Conservation (phyloP, 257 asterid species). For the Anisodus acutangulus region DNA sequence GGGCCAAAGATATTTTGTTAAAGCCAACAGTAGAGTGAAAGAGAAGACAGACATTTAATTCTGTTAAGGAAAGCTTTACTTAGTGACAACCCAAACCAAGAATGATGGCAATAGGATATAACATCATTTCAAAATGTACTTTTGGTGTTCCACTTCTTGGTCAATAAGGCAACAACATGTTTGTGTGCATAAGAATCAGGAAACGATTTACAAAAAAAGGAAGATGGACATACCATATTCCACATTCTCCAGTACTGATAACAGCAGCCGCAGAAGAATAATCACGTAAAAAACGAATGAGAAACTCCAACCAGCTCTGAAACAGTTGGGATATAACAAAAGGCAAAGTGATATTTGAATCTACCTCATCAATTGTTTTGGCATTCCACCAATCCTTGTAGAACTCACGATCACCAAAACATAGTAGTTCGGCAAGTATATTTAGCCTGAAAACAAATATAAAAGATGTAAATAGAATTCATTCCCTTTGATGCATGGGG, state of each 20-base stretch:
- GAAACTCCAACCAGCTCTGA: conserved; percentile 31
- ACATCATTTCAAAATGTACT: conserved; percentile 21
- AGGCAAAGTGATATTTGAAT: conserved; percentile 16
- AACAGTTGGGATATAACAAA: not conserved
- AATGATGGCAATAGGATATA: not conserved
- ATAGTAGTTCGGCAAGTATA: conserved; percentile 90
- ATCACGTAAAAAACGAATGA: conserved; percentile 34
- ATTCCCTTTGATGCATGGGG: conserved; percentile 22
- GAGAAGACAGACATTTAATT: conserved; percentile 16
- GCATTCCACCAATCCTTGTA: conserved; percentile 99
- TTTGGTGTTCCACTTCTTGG: not conserved
- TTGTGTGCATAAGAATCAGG: conserved; percentile 19
- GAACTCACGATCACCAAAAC: conserved; percentile 98
- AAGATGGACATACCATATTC: conserved; percentile 82
- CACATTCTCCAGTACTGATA: conserved; percentile 99
- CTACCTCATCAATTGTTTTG: conserved; percentile 93
- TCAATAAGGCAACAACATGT: not conserved
- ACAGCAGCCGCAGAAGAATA: conserved; percentile 45
- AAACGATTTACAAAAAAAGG: conserved; percentile 4
- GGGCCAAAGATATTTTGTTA: not conserved
- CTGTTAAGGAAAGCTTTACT: not conserved
- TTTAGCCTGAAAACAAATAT: conserved; percentile 59
- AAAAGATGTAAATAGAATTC: not conserved
- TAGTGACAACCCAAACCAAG: not conserved
- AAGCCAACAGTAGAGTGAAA: not conserved